Evolutionary conservation across 2,329 filamentous ascomycete species (phyloP).

Genomic region (Botryotinia calthae): DNA sequence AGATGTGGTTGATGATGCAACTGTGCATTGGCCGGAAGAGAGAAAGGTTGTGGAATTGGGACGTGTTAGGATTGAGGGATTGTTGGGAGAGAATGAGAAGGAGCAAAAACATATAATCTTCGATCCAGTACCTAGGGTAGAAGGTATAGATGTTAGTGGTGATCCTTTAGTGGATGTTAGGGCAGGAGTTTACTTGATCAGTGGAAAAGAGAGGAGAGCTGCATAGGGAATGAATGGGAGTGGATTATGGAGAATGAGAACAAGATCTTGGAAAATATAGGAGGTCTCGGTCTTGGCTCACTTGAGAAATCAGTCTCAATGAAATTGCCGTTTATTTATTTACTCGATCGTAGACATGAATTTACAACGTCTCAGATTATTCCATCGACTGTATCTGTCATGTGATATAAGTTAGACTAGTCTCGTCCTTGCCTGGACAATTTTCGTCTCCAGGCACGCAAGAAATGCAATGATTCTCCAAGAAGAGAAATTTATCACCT

Average conservation of each 20-base stretch:
- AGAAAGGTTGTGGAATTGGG: conserved; percentile 52
- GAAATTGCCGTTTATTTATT: neutral
- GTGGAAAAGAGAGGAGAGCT: conserved; percentile 50
- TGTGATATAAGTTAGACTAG: neutral
- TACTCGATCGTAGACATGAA: neutral
- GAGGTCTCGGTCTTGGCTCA: neutral
- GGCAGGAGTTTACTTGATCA: conserved; percentile 54
- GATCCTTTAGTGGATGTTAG: conserved; percentile 57
- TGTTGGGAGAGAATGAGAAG: conserved; percentile 42
- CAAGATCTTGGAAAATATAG: neutral
- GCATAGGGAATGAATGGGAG: neutral
- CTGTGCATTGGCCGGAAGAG: conserved; percentile 52
- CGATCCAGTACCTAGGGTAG: conserved; percentile 55
- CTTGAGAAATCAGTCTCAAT: neutral
- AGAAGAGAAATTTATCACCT: no score
- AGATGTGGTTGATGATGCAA: conserved; percentile 49
- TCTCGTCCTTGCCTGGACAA: neutral
- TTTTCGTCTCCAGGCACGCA: neutral
- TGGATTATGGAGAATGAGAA: neutral
- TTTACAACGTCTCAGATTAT: neutral
- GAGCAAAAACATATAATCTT: conserved; percentile 55
- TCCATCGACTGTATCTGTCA: no score
- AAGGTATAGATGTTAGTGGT: conserved; percentile 50
- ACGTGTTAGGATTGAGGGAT: conserved; percentile 44
- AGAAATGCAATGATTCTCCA: neutral